A percentile compares a stretch with the other conserved stretches of the same genome.
These are phyloP conservation scores for Canavalia ensiformis DNA, from an alignment of 306 rosid species.

Conservation along the genomic window DNA sequence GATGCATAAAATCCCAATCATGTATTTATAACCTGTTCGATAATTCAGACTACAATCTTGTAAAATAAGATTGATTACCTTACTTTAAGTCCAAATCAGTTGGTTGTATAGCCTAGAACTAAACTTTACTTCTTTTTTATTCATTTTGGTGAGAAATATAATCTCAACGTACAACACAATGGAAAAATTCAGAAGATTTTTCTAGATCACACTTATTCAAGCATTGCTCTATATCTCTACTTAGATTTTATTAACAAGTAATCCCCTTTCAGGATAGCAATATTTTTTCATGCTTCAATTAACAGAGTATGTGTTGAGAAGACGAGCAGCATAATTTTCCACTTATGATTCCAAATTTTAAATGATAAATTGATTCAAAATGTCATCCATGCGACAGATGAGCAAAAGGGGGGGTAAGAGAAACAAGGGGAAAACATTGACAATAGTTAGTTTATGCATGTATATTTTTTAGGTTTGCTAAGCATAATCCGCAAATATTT, in stretches of 20 bases:
- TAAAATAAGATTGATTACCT: constrained; percentile 32
- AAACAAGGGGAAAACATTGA: not conserved
- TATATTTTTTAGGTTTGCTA: constrained; percentile 33
- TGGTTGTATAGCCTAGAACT: constrained; percentile 19
- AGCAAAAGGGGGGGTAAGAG: not conserved
- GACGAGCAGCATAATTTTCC: not conserved
- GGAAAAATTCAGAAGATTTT: constrained; percentile 7
- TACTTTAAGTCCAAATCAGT: constrained; percentile 17
- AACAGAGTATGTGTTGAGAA: not conserved
- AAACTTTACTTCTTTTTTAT: not conserved
- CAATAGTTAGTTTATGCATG: not conserved
- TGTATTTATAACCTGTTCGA: constrained; percentile 17
- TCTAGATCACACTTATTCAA: constrained; percentile 7
- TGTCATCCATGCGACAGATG: not conserved
- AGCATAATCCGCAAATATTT: constrained; percentile 16
- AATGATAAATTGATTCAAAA: not conserved
- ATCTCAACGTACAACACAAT: constrained; percentile 7
- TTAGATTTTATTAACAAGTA: not conserved
- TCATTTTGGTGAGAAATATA: constrained; percentile 29
- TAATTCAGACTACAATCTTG: constrained; percentile 1
- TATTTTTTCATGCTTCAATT: not conserved
- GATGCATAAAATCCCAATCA: constrained; percentile 29
- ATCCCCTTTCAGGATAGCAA: not conserved
- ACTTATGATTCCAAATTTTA: not conserved
- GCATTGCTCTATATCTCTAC: constrained; percentile 1